Conservation (phyloP, 768 basidiomycete species). For the Crepidotus variabilis region DNA sequence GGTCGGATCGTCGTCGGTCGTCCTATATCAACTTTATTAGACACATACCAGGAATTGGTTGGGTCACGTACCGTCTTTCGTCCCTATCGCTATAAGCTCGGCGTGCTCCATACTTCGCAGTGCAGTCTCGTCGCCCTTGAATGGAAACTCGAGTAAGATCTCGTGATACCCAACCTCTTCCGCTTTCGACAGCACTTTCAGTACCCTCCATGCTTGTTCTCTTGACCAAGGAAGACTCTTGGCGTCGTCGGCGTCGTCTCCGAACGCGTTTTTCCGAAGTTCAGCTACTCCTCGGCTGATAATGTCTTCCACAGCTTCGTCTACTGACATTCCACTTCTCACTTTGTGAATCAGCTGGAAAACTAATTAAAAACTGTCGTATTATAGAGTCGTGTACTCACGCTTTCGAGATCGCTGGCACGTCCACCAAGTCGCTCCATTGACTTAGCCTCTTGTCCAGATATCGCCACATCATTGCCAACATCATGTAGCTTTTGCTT, state of each 20-base stretch:
- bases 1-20: slow-evolving; percentile 82
- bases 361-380: background rate
- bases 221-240: slow-evolving; percentile 79
- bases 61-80: slow-evolving; percentile 54
- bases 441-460: slow-evolving; percentile 46
- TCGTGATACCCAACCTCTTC: slow-evolving; percentile 82
- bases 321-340: slow-evolving; percentile 62
- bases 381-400: slow-evolving; percentile 31
- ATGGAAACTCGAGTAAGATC: slow-evolving; percentile 76
- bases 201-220: slow-evolving; percentile 84
- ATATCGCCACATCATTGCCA: slow-evolving; percentile 50
- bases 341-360: slow-evolving; percentile 84
- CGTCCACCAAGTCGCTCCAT: slow-evolving; percentile 85
- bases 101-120: slow-evolving; percentile 85
- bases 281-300: slow-evolving; percentile 75
- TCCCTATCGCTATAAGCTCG: slow-evolving; percentile 80
- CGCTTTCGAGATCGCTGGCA: slow-evolving; percentile 83
- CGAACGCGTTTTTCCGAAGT: slow-evolving; percentile 88
- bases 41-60: background rate
- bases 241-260: slow-evolving; percentile 87
- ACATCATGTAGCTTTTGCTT: slow-evolving; percentile 68
- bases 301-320: slow-evolving; percentile 89
- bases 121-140: slow-evolving; percentile 85
- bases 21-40: slow-evolving; percentile 37
- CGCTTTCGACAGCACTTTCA: slow-evolving; percentile 66